Conservation (phyloP, 225 moss, liverwort and hornwort species). For the Pleurozium schreberi region DNA sequence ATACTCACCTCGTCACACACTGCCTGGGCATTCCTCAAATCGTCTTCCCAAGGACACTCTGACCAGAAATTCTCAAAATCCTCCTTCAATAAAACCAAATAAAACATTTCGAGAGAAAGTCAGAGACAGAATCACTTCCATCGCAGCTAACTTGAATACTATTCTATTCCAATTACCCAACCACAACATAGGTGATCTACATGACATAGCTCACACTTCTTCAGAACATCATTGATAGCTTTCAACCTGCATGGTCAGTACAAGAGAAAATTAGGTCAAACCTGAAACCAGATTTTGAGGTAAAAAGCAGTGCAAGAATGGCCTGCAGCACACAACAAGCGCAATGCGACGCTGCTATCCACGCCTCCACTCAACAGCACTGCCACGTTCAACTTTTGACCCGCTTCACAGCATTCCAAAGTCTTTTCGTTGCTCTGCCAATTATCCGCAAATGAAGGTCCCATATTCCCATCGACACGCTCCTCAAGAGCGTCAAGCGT, state of each 20-base stretch:
- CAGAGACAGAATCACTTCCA: neutral
- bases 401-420: constrained; percentile 58
- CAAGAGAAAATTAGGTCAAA: neutral
- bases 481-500: constrained; percentile 2
- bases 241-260: neutral
- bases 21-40: constrained; percentile 69
- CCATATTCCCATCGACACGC: neutral
- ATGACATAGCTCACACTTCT: neutral
- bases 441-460: neutral
- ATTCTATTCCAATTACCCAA: neutral
- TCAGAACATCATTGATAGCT: neutral
- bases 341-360: constrained; percentile 94
- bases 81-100: constrained; percentile 38
- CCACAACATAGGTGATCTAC: neutral
- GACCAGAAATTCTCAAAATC: constrained; percentile 98
- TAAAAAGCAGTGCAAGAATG: constrained; percentile 92
- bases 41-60: constrained; percentile 96
- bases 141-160: neutral
- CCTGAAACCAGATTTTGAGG: constrained; percentile 99
- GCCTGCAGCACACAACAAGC: constrained; percentile 79
- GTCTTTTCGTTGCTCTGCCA: constrained; percentile 55
- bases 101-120: neutral
- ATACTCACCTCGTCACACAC: constrained; percentile 69
- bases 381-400: constrained; percentile 59
- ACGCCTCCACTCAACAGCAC: constrained; percentile 94